A percentile compares a stretch with the other conserved stretches of the same genome.
phyloP scores from a whole-genome alignment of 1,139 yeast species.

The Blastobotrys proliferans region DNA sequence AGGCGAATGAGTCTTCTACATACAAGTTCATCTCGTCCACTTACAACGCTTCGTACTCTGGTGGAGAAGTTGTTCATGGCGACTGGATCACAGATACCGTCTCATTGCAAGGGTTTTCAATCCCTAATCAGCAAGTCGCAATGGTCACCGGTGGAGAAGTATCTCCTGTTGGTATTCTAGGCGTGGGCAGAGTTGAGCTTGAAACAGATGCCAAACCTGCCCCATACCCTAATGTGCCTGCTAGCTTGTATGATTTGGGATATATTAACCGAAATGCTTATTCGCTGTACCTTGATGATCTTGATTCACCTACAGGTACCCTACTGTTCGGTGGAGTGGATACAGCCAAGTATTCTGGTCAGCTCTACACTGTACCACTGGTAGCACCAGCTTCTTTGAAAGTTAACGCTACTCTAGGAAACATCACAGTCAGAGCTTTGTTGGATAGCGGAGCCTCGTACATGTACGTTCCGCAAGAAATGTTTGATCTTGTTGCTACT shows the following conservation, averaged over 20 bases:
- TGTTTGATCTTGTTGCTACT: conserved; percentile 20
- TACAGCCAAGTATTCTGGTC: conserved; percentile 47
- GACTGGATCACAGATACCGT: conserved; percentile 48
- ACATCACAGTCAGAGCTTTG: conserved; percentile 17
- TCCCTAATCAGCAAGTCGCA: conserved; percentile 13
- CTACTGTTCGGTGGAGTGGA: conserved; percentile 60
- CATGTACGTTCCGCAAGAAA: conserved; percentile 27
- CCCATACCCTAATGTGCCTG: conserved; percentile 42
- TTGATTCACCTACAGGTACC: conserved; percentile 42
- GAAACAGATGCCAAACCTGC: background rate
- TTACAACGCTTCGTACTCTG: background rate
- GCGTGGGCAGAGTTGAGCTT: conserved; percentile 11
- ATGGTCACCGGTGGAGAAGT: conserved; percentile 7
- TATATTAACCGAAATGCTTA: conserved; percentile 44
- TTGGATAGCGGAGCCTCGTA: conserved; percentile 34
- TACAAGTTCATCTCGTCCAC: background rate
- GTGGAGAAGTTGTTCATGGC: conserved; percentile 34
- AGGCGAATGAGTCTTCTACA: background rate
- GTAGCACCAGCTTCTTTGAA: conserved; percentile 6
- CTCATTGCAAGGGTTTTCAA: conserved; percentile 29
- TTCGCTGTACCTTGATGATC: conserved; percentile 47
- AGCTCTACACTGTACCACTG: conserved; percentile 32
- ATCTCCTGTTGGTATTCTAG: conserved; percentile 12
- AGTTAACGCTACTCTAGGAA: conserved; percentile 12
- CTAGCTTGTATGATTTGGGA: conserved; percentile 45